Conservation (phyloP, 306 rosid genomes). For the Sindora glabra region DNA sequence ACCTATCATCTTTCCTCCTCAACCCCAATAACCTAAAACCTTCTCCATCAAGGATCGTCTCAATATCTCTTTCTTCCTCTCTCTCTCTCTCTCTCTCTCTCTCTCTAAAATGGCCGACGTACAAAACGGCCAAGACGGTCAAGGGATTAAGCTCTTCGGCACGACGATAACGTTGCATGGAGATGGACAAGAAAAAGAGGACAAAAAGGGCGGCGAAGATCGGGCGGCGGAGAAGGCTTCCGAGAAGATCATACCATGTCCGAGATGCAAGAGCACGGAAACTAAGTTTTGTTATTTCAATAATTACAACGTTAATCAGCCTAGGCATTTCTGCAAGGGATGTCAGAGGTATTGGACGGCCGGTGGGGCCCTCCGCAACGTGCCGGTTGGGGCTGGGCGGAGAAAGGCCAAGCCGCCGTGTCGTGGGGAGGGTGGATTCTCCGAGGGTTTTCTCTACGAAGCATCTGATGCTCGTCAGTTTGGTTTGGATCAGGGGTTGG, state of each 20-base stretch:
- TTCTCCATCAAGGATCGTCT: constrained; percentile 6
- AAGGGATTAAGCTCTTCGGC: constrained; percentile 87
- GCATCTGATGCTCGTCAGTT: constrained; percentile 37
- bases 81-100: neutral
- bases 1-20: constrained; percentile 5
- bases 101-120: constrained; percentile 35
- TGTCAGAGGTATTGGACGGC: constrained; percentile 95
- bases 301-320: constrained; percentile 89
- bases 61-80: neutral
- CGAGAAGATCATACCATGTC: constrained; percentile 74
- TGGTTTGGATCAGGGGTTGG: constrained; percentile 29
- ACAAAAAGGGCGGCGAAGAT: constrained; percentile 19
- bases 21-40: constrained; percentile 9
- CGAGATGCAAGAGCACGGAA: constrained; percentile 91
- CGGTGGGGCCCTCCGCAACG: constrained; percentile 89
- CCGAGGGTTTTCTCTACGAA: constrained; percentile 38
- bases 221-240: constrained; percentile 40
- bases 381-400: constrained; percentile 75
- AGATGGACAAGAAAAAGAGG: constrained; percentile 27
- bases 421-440: constrained; percentile 20
- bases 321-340: constrained; percentile 82
- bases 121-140: constrained; percentile 21
- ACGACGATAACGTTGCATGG: constrained; percentile 45
- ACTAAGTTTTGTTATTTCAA: constrained; percentile 96
- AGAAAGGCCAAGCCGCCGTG: constrained; percentile 56